phyloP scores from a whole-genome alignment of 768 basidiomycete genomes.

The Suillus placidus region DNA sequence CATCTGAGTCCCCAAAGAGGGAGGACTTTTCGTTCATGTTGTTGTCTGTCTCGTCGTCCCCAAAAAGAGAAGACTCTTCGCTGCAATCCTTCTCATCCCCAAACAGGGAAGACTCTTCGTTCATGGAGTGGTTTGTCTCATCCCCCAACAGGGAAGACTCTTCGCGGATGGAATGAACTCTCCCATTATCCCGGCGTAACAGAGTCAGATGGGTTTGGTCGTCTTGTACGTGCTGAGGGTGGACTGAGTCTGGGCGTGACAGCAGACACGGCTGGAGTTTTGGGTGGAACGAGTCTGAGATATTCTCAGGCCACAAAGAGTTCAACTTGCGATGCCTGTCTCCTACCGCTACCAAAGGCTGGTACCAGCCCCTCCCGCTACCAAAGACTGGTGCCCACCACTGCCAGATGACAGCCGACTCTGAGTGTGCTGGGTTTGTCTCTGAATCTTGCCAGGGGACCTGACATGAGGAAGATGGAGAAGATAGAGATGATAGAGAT shows the following conservation, averaged over 20 bases:
- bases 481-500: too few species aligned
- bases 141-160: not conserved
- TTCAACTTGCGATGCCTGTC: slow-evolving; percentile 16
- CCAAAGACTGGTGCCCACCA: too few species aligned
- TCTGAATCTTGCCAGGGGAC: too few species aligned
- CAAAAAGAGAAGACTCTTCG: not conserved
- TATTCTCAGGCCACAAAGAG: slow-evolving; percentile 6
- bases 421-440: too few species aligned
- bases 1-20: too few species aligned
- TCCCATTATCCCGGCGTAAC: slow-evolving; percentile 19
- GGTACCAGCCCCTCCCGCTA: too few species aligned
- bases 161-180: not conserved
- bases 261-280: slow-evolving; percentile 25
- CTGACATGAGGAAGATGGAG: too few species aligned
- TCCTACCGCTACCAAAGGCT: too few species aligned
- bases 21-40: too few species aligned
- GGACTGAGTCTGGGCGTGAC: slow-evolving; percentile 10
- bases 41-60: not conserved
- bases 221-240: not conserved
- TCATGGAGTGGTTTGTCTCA: not conserved
- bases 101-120: not conserved
- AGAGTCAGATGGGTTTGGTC: slow-evolving; percentile 30
- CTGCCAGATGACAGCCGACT: too few species aligned
- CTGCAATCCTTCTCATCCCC: not conserved
- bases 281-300: slow-evolving; percentile 22